Conservation (phyloP, 2,329 filamentous ascomycete genomes). For the Stachybotrys echinatus region DNA sequence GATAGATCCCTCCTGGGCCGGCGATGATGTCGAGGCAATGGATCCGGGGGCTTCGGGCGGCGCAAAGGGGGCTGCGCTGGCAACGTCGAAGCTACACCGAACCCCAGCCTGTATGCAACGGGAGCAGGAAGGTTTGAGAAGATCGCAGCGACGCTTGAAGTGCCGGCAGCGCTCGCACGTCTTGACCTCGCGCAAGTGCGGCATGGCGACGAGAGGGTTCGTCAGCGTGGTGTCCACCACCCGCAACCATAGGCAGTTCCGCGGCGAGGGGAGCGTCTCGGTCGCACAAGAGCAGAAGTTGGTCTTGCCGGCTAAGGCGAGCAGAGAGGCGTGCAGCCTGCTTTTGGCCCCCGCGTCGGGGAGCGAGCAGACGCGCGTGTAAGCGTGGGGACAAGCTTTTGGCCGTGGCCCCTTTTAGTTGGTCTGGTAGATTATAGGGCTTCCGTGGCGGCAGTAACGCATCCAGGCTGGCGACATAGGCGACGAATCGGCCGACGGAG, state of each 20-base stretch:
- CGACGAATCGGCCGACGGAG: too few species aligned
- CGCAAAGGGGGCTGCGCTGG: slow-evolving; percentile 7
- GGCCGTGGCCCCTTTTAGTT: neutral
- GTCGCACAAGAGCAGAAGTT: neutral
- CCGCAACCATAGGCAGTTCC: too few species aligned
- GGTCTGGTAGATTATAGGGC: neutral
- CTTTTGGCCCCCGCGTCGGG: too few species aligned
- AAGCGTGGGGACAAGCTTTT: neutral
- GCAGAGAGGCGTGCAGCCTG: too few species aligned
- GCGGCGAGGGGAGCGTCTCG: too few species aligned
- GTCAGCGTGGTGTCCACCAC: neutral
- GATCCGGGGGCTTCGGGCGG: slow-evolving; percentile 8
- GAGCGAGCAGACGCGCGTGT: neutral
- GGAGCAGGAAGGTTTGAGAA: slow-evolving; percentile 26
- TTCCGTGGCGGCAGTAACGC: neutral
- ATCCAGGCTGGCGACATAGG: neutral
- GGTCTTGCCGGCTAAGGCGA: too few species aligned
- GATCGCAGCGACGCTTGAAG: slow-evolving; percentile 29
- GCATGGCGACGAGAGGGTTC: slow-evolving; percentile 11
- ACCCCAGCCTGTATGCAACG: slow-evolving; percentile 26
- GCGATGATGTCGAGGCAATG: slow-evolving; percentile 10
- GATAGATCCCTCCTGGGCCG: slow-evolving; percentile 9
- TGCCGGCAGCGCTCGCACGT: slow-evolving; percentile 30
- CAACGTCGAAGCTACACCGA: slow-evolving; percentile 24
- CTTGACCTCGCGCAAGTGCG: slow-evolving; percentile 27